Evolutionary conservation across 208 protist genomes (phyloP).

Genomic region (Wallacemonas sp.): DNA sequence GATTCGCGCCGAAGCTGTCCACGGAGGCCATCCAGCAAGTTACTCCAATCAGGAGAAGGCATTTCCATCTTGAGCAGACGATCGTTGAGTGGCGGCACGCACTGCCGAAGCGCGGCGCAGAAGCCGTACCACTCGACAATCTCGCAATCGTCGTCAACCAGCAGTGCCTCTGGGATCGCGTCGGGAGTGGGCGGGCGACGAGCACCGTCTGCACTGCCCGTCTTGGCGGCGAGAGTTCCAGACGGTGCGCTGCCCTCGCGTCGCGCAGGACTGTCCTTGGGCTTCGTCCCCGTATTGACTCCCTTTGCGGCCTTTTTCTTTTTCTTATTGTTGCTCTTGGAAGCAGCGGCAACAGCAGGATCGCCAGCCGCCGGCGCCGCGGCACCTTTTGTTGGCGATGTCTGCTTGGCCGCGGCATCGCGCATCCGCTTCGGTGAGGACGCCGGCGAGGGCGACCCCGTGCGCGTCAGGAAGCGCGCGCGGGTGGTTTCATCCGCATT

Average conservation of each 20-base stretch:
- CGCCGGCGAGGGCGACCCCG: background rate
- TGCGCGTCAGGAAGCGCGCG: background rate
- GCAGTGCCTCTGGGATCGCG: constrained; percentile 22
- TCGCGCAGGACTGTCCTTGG: too few relatives aligned
- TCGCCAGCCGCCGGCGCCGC: too few relatives aligned
- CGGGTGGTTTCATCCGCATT: background rate
- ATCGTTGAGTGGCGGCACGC: constrained; percentile 20
- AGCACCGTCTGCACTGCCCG: too few relatives aligned
- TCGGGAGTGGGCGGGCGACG: background rate
- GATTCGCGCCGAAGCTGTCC: constrained; percentile 4
- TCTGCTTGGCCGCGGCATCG: too few relatives aligned
- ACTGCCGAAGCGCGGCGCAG: constrained; percentile 41
- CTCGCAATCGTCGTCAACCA: constrained; percentile 41
- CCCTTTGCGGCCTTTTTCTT: constrained; percentile 2
- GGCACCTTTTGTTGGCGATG: too few relatives aligned
- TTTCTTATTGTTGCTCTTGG: background rate
- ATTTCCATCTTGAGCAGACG: constrained; percentile 15
- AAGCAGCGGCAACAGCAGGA: background rate
- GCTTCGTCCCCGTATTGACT: too few relatives aligned
- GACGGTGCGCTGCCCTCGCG: too few relatives aligned
- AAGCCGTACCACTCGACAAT: constrained; percentile 79
- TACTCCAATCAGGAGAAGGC: constrained; percentile 7
- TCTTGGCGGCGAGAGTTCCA: too few relatives aligned
- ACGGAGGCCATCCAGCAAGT: constrained; percentile 7
- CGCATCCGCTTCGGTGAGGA: background rate